A percentile compares a stretch with the other conserved stretches of the same genome.
Evolutionary conservation across 495 filamentous ascomycete genomes (phyloP).

Genomic region (Penicillium soppii): DNA sequence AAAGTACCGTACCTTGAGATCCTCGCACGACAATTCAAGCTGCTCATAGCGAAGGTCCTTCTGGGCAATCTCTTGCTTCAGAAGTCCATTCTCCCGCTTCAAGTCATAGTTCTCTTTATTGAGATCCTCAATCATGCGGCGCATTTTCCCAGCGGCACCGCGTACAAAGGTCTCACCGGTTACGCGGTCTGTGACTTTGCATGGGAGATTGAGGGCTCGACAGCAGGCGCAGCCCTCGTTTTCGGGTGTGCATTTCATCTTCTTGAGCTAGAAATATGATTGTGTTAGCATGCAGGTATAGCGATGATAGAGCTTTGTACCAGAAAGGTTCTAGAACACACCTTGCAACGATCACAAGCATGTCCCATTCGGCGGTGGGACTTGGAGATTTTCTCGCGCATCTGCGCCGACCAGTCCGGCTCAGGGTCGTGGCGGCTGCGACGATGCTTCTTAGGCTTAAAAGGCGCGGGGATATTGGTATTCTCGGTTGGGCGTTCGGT

Average conservation of each 20-base stretch:
- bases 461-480: background rate
- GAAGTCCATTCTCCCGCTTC: background rate
- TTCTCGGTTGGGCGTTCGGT: background rate
- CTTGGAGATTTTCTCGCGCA: background rate
- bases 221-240: slow-evolving; percentile 75
- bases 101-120: background rate
- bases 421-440: slow-evolving; percentile 9
- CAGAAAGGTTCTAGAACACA: slow-evolving; percentile 34
- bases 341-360: slow-evolving; percentile 91
- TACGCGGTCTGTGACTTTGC: slow-evolving; percentile 81
- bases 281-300: background rate
- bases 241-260: slow-evolving; percentile 78
- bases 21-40: background rate
- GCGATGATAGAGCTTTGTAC: background rate
- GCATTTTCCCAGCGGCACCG: slow-evolving; percentile 38
- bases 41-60: too few species aligned
- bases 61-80: slow-evolving; percentile 4
- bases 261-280: slow-evolving; percentile 60
- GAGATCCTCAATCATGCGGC: background rate
- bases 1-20: background rate
- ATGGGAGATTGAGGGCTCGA: slow-evolving; percentile 65
- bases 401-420: slow-evolving; percentile 9
- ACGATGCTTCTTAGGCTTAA: slow-evolving; percentile 3
- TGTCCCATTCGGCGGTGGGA: slow-evolving; percentile 48
- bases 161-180: slow-evolving; percentile 78